Base-by-base conservation (phyloP, 495 filamentous ascomycete genomes). In the Cercophora scortea region DNA sequence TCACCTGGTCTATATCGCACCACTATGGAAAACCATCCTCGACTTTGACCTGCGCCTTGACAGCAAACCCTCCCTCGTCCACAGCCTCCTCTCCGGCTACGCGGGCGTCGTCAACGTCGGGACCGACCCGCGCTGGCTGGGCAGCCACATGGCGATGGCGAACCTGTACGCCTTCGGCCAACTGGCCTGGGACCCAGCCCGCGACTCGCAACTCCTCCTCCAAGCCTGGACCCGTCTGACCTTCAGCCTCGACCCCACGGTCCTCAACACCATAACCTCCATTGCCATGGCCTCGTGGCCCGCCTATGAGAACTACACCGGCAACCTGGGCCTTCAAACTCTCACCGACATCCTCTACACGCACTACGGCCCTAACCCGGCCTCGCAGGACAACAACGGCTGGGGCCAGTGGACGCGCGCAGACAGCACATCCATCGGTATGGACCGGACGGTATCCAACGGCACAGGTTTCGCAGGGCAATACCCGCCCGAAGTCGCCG, bases 401-500 rank as follows among this genome's bases (percentile, higher is more conserved):
- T 88, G 80, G 78, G 84, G 84, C 9, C 83, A 86, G 56, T 89
- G 85, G 85, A 88, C 84, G 2, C 79, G 84, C 16, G 83, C 84
- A 7, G 79, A 84, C 55, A 46, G 57, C 5, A 51, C 61, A 12
- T 61, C 66, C n/a, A 81, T 89, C 53, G 85, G 84, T 16, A 88
- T 88, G 84, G 85, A 89, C 60, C 77, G 85, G 18, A 87, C 84
- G 0, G 77, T 86, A 0, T 62, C 57, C 42, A 88, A 82, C 49
- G 85, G 84, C 13, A 88, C 85, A 1, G 79, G 81, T 4, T 79
- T 70, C 55, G 68, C 83, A 0, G 81, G 83, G 8, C 83, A 86
- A 52, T 89, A 89, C 61, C 81, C 85, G 2, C 55, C 66, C 4
- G 81, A 84, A 45, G 59, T 89, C 2, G 77, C 78, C 0, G 52